Conservation (phyloP, 192 early-diverging fungal species). For the Kappamyces sp. region DNA sequence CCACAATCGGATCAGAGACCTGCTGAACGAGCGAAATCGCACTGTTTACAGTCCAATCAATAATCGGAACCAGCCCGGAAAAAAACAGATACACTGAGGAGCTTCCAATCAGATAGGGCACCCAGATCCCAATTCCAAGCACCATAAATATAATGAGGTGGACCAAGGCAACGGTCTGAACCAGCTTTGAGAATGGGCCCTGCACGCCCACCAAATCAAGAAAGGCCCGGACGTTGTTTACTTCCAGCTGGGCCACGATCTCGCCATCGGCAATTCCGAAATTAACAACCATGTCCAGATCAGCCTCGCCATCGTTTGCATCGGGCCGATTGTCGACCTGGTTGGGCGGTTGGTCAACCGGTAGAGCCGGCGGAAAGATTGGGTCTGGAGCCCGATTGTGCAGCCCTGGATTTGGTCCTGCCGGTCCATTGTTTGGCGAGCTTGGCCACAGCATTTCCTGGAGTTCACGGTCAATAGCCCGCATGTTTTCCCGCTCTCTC, state of each 20-base stretch:
- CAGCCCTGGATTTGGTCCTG: too few relatives aligned
- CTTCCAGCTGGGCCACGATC: slow-evolving; percentile 10
- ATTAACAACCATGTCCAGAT: slow-evolving; percentile 12
- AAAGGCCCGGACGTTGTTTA: slow-evolving; percentile 42
- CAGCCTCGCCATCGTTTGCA: slow-evolving; percentile 15
- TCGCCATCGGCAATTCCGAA: slow-evolving; percentile 13
- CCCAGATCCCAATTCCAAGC: slow-evolving; percentile 63
- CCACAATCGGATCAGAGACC: slow-evolving; percentile 70
- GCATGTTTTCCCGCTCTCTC: too few relatives aligned
- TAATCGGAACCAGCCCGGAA: slow-evolving; percentile 23
- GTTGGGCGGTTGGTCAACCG: not conserved
- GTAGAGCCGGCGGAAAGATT: too few relatives aligned
- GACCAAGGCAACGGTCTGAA: slow-evolving; percentile 79
- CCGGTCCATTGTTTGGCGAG: too few relatives aligned
- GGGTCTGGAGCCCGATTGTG: too few relatives aligned
- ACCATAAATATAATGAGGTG: slow-evolving; percentile 65
- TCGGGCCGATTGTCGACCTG: not conserved
- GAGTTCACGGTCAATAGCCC: too few relatives aligned
- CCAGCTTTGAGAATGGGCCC: slow-evolving; percentile 69
- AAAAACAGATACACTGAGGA: slow-evolving; percentile 12
- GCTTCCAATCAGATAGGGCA: slow-evolving; percentile 67
- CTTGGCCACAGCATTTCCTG: too few relatives aligned
- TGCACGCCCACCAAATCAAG: slow-evolving; percentile 87
- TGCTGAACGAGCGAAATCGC: slow-evolving; percentile 24
- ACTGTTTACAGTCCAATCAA: slow-evolving; percentile 14